Conservation (phyloP, 2,329 filamentous ascomycete genomes). For the Ophiostoma tasmaniense region DNA sequence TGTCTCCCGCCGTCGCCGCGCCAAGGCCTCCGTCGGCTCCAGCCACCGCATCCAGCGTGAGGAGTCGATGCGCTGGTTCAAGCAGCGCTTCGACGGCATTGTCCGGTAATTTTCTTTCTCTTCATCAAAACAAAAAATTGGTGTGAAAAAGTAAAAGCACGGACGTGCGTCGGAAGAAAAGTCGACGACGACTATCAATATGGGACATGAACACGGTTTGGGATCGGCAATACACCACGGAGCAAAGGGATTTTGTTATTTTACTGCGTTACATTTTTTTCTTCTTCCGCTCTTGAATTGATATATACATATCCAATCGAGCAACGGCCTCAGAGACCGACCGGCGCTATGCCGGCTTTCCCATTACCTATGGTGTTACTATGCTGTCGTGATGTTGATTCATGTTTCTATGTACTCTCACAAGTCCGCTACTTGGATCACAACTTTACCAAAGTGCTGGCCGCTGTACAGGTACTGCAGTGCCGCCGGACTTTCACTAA, state of each 20-base stretch:
- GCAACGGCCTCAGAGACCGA: conserved; percentile 67
- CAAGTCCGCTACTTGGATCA: conserved; percentile 29
- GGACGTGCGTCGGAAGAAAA: conserved; percentile 3
- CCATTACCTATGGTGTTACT: conserved; percentile 15
- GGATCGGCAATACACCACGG: conserved; percentile 12
- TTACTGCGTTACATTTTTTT: conserved; percentile 5
- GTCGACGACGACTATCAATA: not conserved
- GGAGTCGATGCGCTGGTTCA: conserved; percentile 97
- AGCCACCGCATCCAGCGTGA: conserved; percentile 87
- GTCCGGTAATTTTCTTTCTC: conserved; percentile 65
- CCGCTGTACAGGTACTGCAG: conserved; percentile 42
- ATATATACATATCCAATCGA: conserved; percentile 40
- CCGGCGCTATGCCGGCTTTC: conserved; percentile 60
- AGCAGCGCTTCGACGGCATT: conserved; percentile 89
- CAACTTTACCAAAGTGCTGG: conserved; percentile 47
- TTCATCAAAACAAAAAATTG: conserved; percentile 19
- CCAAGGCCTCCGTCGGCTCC: conserved; percentile 76
- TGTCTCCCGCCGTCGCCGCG: conserved; percentile 88
- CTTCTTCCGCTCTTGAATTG: conserved; percentile 39
- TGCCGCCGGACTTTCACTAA: conserved; percentile 35
- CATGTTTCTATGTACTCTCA: not conserved
- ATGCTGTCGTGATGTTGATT: not conserved
- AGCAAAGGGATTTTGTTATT: conserved; percentile 12
- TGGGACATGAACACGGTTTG: conserved; percentile 13
- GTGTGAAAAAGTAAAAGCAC: not conserved